Evolutionary conservation across 108 stramenopile species (phyloP), one percentile per base, ranked within the genome.

Genomic region (Mayamaea pseudoterrestris): DNA sequence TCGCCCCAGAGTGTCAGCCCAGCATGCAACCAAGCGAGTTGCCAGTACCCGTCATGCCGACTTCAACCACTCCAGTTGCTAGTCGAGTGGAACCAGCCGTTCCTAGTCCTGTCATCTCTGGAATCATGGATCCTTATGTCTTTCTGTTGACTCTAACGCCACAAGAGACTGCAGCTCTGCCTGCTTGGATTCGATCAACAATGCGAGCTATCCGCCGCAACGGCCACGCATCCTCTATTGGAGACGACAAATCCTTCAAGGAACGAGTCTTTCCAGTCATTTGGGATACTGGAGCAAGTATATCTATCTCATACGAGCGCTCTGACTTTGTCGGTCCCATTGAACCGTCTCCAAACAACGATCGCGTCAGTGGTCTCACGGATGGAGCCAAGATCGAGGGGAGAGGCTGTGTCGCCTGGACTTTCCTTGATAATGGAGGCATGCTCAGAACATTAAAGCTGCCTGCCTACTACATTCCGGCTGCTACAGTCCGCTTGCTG

Each of bases 211-310:
- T n/a, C n/a, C n/a, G n/a, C n/a, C n/a, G n/a, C n/a, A n/a, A n/a
- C n/a, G n/a, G n/a, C n/a, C n/a, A n/a, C n/a, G n/a, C n/a, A n/a
- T n/a, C n/a, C n/a, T n/a, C n/a, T n/a, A n/a, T n/a, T n/a, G n/a
- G n/a, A n/a, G 32, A 34, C 32, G 12, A 34, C 32, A 34, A 34
- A 11, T 8, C 12, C 9, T 8, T 11, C 9, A 34, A 34, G 32
- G 32, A 34, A 12, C 32, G 12, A 11, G 9, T 11, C 8, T 34
- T 34, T 34, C 43, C 7, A 21, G 46, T 66, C 12, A 58, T 66
- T 29, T 59, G 61, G 48, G 65, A 66, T 29, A 39, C 65, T 14
- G 65, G 65, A 16, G 65, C 65, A 14, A 52, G 50, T 14, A 16
- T 48, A 20, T 53, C 52, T 14, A 46, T 66, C 14, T 37, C 58